phyloP scores from a whole-genome alignment of 2,329 filamentous ascomycete genomes.

The Beauveria brongniartii region DNA sequence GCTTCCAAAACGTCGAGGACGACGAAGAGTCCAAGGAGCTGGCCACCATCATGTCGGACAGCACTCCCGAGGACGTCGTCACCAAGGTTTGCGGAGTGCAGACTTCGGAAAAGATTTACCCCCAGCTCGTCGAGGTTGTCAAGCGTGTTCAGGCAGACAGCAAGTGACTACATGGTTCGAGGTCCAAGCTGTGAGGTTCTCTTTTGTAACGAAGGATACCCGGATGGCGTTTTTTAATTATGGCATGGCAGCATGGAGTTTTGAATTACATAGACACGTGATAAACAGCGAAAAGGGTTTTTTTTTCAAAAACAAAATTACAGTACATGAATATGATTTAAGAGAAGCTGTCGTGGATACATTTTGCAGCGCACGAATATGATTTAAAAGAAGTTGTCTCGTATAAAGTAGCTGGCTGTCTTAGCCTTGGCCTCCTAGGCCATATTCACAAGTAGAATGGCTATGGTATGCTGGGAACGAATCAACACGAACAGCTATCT shows the following conservation, averaged over 20 bases:
- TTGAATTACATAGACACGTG: neutral
- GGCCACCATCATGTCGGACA: constrained; percentile 73
- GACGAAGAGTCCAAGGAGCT: constrained; percentile 86
- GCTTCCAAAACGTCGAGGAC: constrained; percentile 88
- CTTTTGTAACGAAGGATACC: neutral
- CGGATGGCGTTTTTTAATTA: constrained; percentile 1
- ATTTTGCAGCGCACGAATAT: too few species aligned
- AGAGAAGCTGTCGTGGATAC: too few species aligned
- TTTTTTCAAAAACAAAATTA: neutral
- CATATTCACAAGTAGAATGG: too few species aligned
- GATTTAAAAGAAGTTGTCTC: too few species aligned
- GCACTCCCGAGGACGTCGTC: constrained; percentile 66
- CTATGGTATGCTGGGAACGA: too few species aligned
- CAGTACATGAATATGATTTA: neutral
- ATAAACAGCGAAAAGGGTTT: neutral
- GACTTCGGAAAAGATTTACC: constrained; percentile 66
- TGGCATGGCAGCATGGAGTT: constrained; percentile 3
- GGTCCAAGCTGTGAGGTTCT: neutral
- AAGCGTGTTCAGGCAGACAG: constrained; percentile 69
- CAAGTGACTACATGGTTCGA: constrained; percentile 28
- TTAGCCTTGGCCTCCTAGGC: too few species aligned
- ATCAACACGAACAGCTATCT: too few species aligned
- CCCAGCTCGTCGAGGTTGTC: constrained; percentile 67
- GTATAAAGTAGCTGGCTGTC: too few species aligned
- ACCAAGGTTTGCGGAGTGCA: constrained; percentile 76